phyloP scores from a whole-genome alignment of 345 rosid genomes.

The Salix purpurea region DNA sequence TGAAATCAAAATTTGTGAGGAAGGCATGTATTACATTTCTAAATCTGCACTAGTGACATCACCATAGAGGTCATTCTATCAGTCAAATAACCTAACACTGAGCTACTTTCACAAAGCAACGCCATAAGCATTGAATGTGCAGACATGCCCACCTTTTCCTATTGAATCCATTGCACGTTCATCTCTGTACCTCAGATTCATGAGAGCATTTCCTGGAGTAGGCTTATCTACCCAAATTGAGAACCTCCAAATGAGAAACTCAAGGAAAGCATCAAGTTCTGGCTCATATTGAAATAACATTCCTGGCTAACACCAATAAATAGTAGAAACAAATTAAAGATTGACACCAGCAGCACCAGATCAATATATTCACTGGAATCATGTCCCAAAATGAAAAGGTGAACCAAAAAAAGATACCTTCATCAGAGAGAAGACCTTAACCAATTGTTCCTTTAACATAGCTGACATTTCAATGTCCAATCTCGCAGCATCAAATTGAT shows the following conservation, averaged over 20 bases:
- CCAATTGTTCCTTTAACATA: constrained; percentile 91
- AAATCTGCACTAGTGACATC: neutral
- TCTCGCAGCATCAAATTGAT: constrained; percentile 93
- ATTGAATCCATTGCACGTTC: constrained; percentile 50
- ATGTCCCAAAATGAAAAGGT: neutral
- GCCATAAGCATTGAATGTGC: constrained; percentile 15
- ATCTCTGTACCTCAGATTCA: constrained; percentile 90
- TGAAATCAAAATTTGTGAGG: neutral
- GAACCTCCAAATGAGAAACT: constrained; percentile 98
- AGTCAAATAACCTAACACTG: neutral
- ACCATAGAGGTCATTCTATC: neutral
- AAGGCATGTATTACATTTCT: neutral
- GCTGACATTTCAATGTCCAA: constrained; percentile 95
- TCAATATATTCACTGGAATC: neutral
- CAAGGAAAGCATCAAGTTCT: constrained; percentile 98
- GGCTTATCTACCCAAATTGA: constrained; percentile 99
- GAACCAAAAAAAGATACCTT: constrained; percentile 45
- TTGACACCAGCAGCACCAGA: neutral
- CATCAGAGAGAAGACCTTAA: constrained; percentile 84
- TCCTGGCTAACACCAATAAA: constrained; percentile 90
- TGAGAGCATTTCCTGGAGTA: constrained; percentile 91
- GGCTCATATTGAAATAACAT: constrained; percentile 97
- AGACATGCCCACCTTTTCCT: constrained; percentile 47
- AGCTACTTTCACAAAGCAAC: constrained; percentile 1
- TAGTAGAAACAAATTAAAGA: constrained; percentile 22